Evolutionary conservation across 345 rosid species (phyloP), one percentile per base, ranked within the genome.

Genomic region (Capsella bursapastoris): DNA sequence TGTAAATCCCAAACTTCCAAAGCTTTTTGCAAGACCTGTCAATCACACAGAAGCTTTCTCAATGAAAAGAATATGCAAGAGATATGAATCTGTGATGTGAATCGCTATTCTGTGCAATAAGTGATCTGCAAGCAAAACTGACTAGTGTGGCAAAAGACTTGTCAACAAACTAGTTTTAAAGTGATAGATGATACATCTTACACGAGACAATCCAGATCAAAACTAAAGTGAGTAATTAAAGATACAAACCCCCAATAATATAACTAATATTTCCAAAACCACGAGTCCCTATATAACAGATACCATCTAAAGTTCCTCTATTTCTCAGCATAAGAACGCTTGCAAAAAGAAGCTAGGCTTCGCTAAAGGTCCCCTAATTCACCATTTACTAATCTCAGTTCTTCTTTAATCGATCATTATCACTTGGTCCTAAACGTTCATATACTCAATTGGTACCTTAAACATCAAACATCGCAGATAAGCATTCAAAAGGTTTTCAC

Each of bases 1-100:
- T 84, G 94, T 78, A 95, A 73, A 79, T 81, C 94, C 98, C 97
- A 95, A 65, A 92, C 97, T 79, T 90, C 94, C 63, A 92, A 84
- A 68, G 99, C 99, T 84, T 87, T 95, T 63, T 92, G 84, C 81
- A 95, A 83, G 64, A 95, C 97, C 99, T 92, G 81, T 66, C 48
- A 67, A 57, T 57, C 64, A 77, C 22, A 71, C 3, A 66, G 15
- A 78, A 70, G 60, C 29, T 49, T 64, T 0, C 41, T 69, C 52
- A 76, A 51, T 28, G 4, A 11, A 44, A 61, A 55, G 3, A 43
- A 32, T 52, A 31, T 14, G 18, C 63, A 59, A 58, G 58, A 34
- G 37, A 34, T 10, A 45, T 3, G 7, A 9, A 22, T 22, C 5
- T 67, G 51, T 0, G 9, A 53, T 8, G 50, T 40, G 11, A 6